Evolutionary conservation across 306 rosid genomes (phyloP).

Genomic region (Herpetospermum pedunculosum): DNA sequence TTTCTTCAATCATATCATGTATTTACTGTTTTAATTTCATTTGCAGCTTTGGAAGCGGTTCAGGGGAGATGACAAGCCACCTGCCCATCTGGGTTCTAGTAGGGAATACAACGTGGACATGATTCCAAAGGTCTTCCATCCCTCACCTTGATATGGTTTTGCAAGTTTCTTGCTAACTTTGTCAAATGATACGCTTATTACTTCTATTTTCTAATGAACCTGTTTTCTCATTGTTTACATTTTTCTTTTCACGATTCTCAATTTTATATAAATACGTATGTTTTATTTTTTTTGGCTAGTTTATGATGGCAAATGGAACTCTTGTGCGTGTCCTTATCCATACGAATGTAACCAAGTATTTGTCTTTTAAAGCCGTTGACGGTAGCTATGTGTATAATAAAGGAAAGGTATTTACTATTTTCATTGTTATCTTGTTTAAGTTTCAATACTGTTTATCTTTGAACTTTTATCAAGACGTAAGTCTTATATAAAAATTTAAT

Average conservation of each 20-base stretch:
- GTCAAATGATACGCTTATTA: not conserved
- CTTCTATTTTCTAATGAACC: not conserved
- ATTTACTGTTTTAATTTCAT: not conserved
- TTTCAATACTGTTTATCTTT: not conserved
- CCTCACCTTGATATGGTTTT: not conserved
- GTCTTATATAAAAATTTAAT: not conserved
- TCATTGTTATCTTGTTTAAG: not conserved
- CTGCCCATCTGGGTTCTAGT: conserved; percentile 78
- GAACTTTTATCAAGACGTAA: not conserved
- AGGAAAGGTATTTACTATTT: conserved; percentile 37
- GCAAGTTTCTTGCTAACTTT: not conserved
- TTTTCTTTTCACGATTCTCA: not conserved
- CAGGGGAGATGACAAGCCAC: conserved; percentile 76
- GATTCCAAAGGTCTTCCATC: conserved; percentile 68
- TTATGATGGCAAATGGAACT: conserved; percentile 96
- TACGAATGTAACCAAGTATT: conserved; percentile 91
- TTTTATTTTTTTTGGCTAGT: conserved; percentile 24
- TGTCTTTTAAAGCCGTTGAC: conserved; percentile 90
- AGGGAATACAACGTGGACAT: conserved; percentile 94
- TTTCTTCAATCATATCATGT: not conserved
- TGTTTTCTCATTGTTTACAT: not conserved
- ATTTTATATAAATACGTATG: not conserved
- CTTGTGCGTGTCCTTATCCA: conserved; percentile 93
- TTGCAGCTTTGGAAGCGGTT: conserved; percentile 92
- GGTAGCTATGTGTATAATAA: conserved; percentile 57